Evolutionary conservation across 2,329 filamentous ascomycete genomes (phyloP).

Genomic region (Aspergillus jensenii): DNA sequence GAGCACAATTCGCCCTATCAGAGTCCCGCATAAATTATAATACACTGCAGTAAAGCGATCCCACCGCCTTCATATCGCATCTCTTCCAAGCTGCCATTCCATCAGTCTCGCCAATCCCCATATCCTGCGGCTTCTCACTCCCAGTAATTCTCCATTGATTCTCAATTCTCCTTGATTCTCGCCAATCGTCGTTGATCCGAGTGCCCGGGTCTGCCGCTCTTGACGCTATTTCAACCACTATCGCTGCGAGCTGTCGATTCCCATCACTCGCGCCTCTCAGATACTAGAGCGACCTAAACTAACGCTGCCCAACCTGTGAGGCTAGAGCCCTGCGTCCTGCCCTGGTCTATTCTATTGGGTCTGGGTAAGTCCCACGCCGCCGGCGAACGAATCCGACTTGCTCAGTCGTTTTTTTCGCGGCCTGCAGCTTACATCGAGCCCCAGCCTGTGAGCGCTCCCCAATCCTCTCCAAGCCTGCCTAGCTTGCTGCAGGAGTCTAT

Average conservation of each 20-base stretch:
- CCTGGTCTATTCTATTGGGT: slow-evolving; percentile 21
- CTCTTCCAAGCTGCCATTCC: not conserved
- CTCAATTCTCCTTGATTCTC: not conserved
- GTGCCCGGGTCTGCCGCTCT: slow-evolving; percentile 12
- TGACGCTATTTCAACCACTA: slow-evolving; percentile 14
- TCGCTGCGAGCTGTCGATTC: not conserved
- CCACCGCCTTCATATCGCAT: slow-evolving; percentile 6
- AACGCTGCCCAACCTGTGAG: slow-evolving; percentile 42
- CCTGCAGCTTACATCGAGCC: slow-evolving; percentile 16
- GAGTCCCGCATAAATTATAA: not conserved
- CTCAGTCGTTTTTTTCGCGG: not conserved
- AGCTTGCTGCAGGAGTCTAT: slow-evolving; percentile 17
- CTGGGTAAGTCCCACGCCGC: not conserved
- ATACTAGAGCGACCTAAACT: slow-evolving; percentile 7
- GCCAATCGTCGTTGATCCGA: slow-evolving; percentile 7
- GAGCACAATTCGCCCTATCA: not conserved
- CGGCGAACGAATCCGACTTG: slow-evolving; percentile 7
- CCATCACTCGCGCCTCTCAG: slow-evolving; percentile 6
- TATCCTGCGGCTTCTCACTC: not conserved
- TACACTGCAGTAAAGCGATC: not conserved
- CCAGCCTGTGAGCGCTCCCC: slow-evolving; percentile 19
- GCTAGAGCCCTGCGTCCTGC: slow-evolving; percentile 29
- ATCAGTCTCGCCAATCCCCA: not conserved
- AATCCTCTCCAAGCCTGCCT: slow-evolving; percentile 11
- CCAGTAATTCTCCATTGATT: not conserved